phyloP scores from a whole-genome alignment of 2,329 filamentous ascomycete genomes.

The Huntiella bhutanensis region DNA sequence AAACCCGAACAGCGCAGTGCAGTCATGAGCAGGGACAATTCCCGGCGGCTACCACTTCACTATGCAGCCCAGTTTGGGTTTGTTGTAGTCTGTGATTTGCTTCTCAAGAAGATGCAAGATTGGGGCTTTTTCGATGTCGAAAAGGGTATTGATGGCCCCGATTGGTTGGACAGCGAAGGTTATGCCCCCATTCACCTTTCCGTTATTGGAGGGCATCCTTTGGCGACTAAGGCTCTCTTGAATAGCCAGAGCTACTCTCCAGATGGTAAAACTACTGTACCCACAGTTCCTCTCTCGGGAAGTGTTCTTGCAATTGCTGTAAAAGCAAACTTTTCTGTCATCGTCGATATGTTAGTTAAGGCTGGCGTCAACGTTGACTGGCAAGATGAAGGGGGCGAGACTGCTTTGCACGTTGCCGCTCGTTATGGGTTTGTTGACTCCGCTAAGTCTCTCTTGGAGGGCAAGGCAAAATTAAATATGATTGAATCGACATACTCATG shows the following conservation, averaged over 20 bases:
- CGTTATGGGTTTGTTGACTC: conserved; percentile 73
- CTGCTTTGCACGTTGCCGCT: conserved; percentile 78
- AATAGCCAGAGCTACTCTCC: conserved; percentile 63
- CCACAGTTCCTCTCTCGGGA: conserved; percentile 57
- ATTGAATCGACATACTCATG: conserved; percentile 73
- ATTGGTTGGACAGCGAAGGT: conserved; percentile 87
- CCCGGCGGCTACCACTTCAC: conserved; percentile 72
- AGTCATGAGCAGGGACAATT: conserved; percentile 51
- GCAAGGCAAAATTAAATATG: conserved; percentile 58
- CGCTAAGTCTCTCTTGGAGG: conserved; percentile 54
- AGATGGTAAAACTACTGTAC: conserved; percentile 41
- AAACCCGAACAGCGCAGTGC: conserved; percentile 46
- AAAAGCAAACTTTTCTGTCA: conserved; percentile 67
- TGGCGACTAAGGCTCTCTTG: conserved; percentile 67
- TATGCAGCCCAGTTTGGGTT: conserved; percentile 93
- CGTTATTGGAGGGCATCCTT: conserved; percentile 74
- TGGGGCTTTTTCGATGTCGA: conserved; percentile 77
- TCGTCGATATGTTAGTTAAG: conserved; percentile 73
- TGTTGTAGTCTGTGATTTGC: conserved; percentile 68
- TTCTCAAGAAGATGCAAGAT: conserved; percentile 74
- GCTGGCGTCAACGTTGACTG: conserved; percentile 88
- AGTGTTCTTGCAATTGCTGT: conserved; percentile 76
- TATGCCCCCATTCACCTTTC: conserved; percentile 80
- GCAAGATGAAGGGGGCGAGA: conserved; percentile 77
- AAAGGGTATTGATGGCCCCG: conserved; percentile 65